phyloP scores from a whole-genome alignment of 1,284 basidiomycete genomes.

The Cryptococcus sp. region DNA sequence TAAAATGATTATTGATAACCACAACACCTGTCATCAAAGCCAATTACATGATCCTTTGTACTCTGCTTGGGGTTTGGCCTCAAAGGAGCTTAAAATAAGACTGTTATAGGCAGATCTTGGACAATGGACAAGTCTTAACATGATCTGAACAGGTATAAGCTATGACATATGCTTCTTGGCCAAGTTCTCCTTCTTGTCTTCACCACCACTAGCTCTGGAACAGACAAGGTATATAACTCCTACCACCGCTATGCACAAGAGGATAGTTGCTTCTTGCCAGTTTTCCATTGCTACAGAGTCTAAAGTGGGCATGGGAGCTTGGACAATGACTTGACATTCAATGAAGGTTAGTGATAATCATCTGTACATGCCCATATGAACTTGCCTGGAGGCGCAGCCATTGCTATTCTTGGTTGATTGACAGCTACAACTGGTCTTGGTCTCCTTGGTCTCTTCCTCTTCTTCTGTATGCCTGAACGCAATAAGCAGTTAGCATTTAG shows the following conservation, averaged over 20 bases:
- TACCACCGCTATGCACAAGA: constrained; percentile 39
- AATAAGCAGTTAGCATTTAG: too few species aligned
- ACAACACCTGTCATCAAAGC: neutral
- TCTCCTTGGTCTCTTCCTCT: neutral
- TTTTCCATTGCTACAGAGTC: constrained; percentile 29
- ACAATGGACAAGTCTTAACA: neutral
- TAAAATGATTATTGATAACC: neutral
- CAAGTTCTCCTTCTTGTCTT: constrained; percentile 22
- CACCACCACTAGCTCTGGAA: constrained; percentile 18
- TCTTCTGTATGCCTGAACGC: constrained; percentile 5
- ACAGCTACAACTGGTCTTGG: neutral
- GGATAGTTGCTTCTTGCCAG: constrained; percentile 45
- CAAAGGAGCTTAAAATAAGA: neutral
- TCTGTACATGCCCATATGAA: neutral
- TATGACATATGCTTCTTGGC: constrained; percentile 27
- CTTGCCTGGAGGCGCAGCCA: neutral
- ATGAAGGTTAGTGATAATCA: neutral
- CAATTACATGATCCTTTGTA: neutral
- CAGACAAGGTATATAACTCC: constrained; percentile 39
- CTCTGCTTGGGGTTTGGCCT: neutral
- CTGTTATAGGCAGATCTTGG: neutral
- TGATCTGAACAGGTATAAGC: neutral
- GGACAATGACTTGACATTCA: neutral
- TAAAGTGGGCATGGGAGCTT: constrained; percentile 3
- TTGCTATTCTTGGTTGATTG: neutral